These are phyloP conservation scores for Otatea glauca DNA, from an alignment of 176 grass and related monocot genomes.

Conservation along the genomic window DNA sequence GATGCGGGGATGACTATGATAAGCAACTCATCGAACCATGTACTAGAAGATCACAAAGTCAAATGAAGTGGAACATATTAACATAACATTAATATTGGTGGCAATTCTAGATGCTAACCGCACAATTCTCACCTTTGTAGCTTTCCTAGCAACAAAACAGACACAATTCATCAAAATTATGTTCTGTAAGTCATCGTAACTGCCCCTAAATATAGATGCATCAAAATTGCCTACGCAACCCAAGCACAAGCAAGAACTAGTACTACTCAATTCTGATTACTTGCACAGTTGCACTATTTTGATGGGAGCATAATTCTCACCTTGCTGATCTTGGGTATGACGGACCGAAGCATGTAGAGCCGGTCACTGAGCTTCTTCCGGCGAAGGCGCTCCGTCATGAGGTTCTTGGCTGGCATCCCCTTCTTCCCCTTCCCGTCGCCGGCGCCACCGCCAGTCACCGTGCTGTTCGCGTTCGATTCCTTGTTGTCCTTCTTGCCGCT, in stretches of 20 bases:
- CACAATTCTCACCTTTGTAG: not conserved
- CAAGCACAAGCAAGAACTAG: not conserved
- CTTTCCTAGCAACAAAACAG: not conserved
- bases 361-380: slow-evolving; percentile 99
- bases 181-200: not conserved
- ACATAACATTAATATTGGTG: not conserved
- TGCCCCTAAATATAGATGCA: not conserved
- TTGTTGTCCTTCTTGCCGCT: slow-evolving; percentile 68
- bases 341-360: slow-evolving; percentile 98
- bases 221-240: not conserved
- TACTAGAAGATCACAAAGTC: not conserved
- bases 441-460: slow-evolving; percentile 56
- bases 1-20: not conserved
- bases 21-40: not conserved
- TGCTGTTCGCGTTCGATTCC: slow-evolving; percentile 81
- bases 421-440: slow-evolving; percentile 83
- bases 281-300: not conserved
- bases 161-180: slow-evolving; percentile 23
- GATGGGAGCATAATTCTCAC: slow-evolving; percentile 51
- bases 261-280: slow-evolving; percentile 1
- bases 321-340: slow-evolving; percentile 99
- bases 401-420: slow-evolving; percentile 95
- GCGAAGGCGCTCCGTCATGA: slow-evolving; percentile 94
- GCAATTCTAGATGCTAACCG: slow-evolving; percentile 21
- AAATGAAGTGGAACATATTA: slow-evolving; percentile 18